Evolutionary conservation across 768 basidiomycete species (phyloP).

Genomic region (Amanita brunnescens): DNA sequence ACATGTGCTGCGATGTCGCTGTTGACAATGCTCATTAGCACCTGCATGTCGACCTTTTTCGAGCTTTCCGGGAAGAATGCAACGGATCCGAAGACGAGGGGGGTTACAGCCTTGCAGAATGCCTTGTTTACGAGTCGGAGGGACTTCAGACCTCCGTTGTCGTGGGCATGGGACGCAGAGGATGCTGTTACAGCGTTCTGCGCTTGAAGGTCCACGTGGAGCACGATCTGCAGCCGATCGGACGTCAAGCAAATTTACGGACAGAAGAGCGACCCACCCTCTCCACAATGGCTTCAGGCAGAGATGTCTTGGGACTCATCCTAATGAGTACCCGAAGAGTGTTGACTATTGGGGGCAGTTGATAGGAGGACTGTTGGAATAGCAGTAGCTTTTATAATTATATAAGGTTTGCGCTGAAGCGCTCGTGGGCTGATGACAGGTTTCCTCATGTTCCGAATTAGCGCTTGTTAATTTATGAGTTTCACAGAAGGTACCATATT

Average conservation of each 20-base stretch:
- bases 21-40: conserved; percentile 1
- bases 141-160: not conserved
- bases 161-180: not conserved
- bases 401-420: not conserved
- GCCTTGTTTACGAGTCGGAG: not conserved
- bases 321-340: not conserved
- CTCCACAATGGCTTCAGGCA: not conserved
- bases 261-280: not conserved
- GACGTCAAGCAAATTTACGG: not conserved
- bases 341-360: not conserved
- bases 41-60: not conserved
- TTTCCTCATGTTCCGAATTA: too few species aligned
- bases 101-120: not conserved
- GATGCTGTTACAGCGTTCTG: not conserved
- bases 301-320: not conserved
- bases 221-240: not conserved
- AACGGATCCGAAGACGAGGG: not conserved
- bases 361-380: not conserved
- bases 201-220: not conserved
- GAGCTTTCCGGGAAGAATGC: conserved; percentile 1
- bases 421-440: too few species aligned
- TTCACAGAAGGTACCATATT: too few species aligned
- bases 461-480: not conserved
- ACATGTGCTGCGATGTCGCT: not conserved
- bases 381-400: not conserved